Evolutionary conservation across 2,329 filamentous ascomycete species (phyloP).

Genomic region (Fusarium sp.): DNA sequence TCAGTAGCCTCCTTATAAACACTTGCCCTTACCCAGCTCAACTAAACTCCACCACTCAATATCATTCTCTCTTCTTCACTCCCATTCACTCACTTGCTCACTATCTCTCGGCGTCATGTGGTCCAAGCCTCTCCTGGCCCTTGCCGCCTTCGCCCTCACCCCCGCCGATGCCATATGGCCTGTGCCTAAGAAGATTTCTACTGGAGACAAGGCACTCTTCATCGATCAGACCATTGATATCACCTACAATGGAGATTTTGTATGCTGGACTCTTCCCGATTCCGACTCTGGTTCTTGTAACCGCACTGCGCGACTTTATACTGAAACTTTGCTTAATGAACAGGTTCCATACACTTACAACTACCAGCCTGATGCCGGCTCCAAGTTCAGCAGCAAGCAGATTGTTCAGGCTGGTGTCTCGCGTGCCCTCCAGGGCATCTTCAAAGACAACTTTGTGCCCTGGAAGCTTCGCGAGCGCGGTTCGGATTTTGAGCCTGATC

Average conservation of each 20-base stretch:
- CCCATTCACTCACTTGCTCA: background rate
- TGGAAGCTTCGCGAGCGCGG: constrained; percentile 81
- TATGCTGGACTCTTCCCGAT: constrained; percentile 61
- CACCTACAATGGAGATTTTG: constrained; percentile 70
- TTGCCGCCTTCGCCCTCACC: constrained; percentile 57
- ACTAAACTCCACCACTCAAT: background rate
- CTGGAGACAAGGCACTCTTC: constrained; percentile 66
- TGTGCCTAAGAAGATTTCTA: constrained; percentile 63
- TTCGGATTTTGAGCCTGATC: constrained; percentile 73
- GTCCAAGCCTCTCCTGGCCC: constrained; percentile 53
- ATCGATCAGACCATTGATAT: constrained; percentile 65
- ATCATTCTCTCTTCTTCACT: background rate
- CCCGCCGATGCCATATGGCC: constrained; percentile 70
- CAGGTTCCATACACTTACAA: constrained; percentile 65
- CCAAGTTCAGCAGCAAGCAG: constrained; percentile 62
- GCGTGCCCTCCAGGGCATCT: constrained; percentile 74
- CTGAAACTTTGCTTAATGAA: constrained; percentile 53
- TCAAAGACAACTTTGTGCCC: constrained; percentile 77
- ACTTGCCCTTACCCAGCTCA: background rate
- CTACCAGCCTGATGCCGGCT: constrained; percentile 57
- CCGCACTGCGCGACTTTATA: constrained; percentile 31
- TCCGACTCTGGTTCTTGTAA: constrained; percentile 44
- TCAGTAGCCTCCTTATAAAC: constrained; percentile 15
- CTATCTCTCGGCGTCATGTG: constrained; percentile 44
- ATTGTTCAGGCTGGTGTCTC: constrained; percentile 69